Conservation (phyloP, 352 stramenopile species). For the Phytophthora citricola region DNA sequence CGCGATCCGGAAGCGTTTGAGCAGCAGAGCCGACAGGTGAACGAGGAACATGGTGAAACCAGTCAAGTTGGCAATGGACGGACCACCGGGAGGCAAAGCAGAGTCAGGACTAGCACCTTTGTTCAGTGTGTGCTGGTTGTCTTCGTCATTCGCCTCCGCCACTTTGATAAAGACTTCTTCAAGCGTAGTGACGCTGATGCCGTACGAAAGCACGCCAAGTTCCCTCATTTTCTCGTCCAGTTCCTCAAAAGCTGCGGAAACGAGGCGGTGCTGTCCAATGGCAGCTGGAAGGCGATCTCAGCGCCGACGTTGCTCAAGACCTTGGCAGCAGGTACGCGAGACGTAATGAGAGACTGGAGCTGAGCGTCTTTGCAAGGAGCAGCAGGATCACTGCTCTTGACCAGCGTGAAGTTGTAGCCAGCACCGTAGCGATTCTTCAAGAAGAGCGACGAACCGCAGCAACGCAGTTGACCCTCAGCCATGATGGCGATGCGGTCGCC, state of each 20-base stretch:
- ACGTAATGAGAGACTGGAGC: slow-evolving; percentile 51
- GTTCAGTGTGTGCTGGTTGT: slow-evolving; percentile 64
- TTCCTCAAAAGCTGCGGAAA: slow-evolving; percentile 77
- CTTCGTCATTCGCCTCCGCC: slow-evolving; percentile 57
- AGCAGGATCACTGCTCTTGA: slow-evolving; percentile 47
- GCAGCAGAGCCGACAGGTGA: slow-evolving; percentile 88
- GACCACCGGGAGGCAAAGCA: slow-evolving; percentile 8
- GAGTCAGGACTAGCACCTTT: slow-evolving; percentile 26
- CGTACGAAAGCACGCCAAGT: slow-evolving; percentile 67
- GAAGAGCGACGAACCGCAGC: slow-evolving; percentile 77
- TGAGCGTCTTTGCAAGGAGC: slow-evolving; percentile 29
- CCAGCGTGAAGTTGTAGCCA: slow-evolving; percentile 67
- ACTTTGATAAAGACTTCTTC: slow-evolving; percentile 94
- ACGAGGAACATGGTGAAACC: slow-evolving; percentile 70
- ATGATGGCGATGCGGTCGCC: slow-evolving; percentile 87
- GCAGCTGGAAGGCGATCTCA: slow-evolving; percentile 84
- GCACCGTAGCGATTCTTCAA: slow-evolving; percentile 75
- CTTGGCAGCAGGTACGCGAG: slow-evolving; percentile 52
- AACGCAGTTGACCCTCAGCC: slow-evolving; percentile 69
- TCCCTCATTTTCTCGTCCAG: slow-evolving; percentile 53
- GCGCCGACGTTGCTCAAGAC: slow-evolving; percentile 79
- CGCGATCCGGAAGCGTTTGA: slow-evolving; percentile 92
- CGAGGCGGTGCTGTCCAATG: slow-evolving; percentile 50
- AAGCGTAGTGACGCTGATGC: slow-evolving; percentile 91
- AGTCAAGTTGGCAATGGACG: slow-evolving; percentile 33